These are phyloP conservation scores for Mucor plumbeus DNA, from an alignment of 371 early-diverging fungal species.

Conservation along the genomic window DNA sequence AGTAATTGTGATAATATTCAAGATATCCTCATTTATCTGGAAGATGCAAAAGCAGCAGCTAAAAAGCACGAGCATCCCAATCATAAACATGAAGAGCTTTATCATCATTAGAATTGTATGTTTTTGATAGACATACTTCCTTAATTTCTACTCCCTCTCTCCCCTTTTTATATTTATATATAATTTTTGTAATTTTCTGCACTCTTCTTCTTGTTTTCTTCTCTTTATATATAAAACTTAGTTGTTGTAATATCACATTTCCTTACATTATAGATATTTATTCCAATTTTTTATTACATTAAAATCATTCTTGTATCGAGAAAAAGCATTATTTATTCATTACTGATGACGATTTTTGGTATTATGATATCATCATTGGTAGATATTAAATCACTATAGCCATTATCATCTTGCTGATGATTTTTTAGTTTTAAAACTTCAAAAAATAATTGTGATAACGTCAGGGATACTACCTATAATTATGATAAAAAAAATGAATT, in stretches of 20 bases:
- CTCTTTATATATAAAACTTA: neutral
- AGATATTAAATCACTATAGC: neutral
- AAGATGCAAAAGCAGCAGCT: constrained; percentile 19
- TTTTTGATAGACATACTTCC: constrained; percentile 2
- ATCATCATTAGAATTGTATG: constrained; percentile 8
- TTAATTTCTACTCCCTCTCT: neutral
- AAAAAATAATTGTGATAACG: constrained; percentile 13
- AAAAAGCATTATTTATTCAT: neutral
- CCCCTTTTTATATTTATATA: neutral
- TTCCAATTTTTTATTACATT: neutral
- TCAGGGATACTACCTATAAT: constrained; percentile 13
- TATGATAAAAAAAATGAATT: too few relatives aligned
- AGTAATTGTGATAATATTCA: constrained; percentile 40
- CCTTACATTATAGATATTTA: constrained; percentile 8
- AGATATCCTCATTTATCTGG: constrained; percentile 43
- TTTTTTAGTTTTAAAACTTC: constrained; percentile 7
- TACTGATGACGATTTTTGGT: constrained; percentile 13
- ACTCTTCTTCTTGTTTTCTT: neutral
- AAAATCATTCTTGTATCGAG: constrained; percentile 1
- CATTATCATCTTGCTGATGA: neutral
- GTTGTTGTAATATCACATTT: neutral
- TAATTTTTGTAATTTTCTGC: neutral
- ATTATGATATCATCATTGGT: neutral
- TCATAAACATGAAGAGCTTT: constrained; percentile 8
- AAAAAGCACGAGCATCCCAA: neutral